A percentile compares a stretch with the other conserved stretches of the same genome.
Conservation (phyloP, 2,329 filamentous ascomycete species). For the Microcyclospora tardicrescens region DNA sequence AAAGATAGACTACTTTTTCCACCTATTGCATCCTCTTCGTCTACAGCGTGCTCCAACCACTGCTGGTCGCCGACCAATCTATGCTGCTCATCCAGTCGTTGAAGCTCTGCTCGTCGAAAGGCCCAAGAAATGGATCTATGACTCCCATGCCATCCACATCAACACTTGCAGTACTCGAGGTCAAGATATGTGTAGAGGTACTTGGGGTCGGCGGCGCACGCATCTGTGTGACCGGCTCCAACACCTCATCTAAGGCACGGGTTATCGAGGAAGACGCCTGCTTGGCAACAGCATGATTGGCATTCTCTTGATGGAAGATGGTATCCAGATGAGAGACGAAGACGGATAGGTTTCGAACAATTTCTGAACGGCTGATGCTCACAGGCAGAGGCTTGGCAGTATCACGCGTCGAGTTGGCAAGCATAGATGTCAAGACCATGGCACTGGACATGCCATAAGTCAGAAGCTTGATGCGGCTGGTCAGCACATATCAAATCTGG, state of each 20-base stretch:
- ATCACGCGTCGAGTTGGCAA: conserved; percentile 3
- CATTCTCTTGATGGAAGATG: conserved; percentile 7
- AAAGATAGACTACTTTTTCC: not conserved
- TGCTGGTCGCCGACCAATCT: not conserved
- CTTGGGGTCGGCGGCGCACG: not conserved
- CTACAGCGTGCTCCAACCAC: not conserved
- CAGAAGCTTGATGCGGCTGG: conserved; percentile 4
- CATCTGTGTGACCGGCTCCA: conserved; percentile 3
- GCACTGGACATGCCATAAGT: conserved; percentile 10
- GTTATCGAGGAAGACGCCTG: conserved; percentile 10
- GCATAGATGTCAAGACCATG: conserved; percentile 5
- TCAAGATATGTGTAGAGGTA: not conserved
- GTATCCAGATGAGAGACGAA: conserved; percentile 11
- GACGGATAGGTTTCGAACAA: conserved; percentile 11
- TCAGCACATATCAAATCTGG: not conserved
- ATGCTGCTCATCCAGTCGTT: not conserved
- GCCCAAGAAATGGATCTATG: not conserved
- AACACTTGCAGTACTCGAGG: not conserved
- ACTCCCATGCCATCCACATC: not conserved
- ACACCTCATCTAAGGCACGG: conserved; percentile 9
- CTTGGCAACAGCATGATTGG: conserved; percentile 10
- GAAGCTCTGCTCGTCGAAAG: not conserved
- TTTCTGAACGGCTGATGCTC: conserved; percentile 5
- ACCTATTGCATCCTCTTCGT: not conserved
- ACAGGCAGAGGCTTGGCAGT: conserved; percentile 1